phyloP scores from a whole-genome alignment of 139 green algal species.

The Chlorella ohadii region DNA sequence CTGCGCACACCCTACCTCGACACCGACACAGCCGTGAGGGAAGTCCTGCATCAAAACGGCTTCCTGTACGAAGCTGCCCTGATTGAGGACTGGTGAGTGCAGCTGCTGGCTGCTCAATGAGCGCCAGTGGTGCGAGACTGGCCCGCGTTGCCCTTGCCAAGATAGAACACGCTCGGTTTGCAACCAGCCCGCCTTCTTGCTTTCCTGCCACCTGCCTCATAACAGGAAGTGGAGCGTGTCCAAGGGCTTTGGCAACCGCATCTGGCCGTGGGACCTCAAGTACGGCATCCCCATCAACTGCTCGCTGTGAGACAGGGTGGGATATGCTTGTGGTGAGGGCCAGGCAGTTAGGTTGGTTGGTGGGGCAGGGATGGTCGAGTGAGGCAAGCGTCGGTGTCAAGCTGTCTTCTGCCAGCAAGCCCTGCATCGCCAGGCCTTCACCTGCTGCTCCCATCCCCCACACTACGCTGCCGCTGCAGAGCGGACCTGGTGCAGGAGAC shows the following conservation, averaged over 20 bases:
- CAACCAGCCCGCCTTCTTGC: too few relatives aligned
- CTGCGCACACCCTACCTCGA: slow-evolving; percentile 14
- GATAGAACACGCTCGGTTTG: too few relatives aligned
- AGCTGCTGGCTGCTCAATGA: too few relatives aligned
- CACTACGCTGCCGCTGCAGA: neutral
- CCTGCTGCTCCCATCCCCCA: too few relatives aligned
- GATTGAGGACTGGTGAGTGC: too few relatives aligned
- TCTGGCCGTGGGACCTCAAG: slow-evolving; percentile 30
- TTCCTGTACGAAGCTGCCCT: slow-evolving; percentile 19
- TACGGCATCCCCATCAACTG: slow-evolving; percentile 26
- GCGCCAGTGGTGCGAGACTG: too few relatives aligned
- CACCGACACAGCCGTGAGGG: neutral
- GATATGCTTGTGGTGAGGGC: neutral
- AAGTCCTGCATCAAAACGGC: neutral
- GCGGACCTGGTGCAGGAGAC: slow-evolving; percentile 4
- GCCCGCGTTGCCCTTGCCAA: too few relatives aligned
- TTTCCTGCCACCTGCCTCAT: too few relatives aligned
- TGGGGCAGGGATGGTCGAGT: neutral
- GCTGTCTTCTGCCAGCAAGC: too few relatives aligned
- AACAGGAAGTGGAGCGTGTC: neutral
- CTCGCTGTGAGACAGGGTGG: neutral
- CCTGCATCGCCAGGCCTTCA: too few relatives aligned
- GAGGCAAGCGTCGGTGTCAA: too few relatives aligned
- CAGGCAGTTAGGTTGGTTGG: too few relatives aligned
- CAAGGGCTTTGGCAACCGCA: slow-evolving; percentile 11